Base-by-base conservation (phyloP, 129 eudicot genomes). In the Solidago caesia region DNA sequence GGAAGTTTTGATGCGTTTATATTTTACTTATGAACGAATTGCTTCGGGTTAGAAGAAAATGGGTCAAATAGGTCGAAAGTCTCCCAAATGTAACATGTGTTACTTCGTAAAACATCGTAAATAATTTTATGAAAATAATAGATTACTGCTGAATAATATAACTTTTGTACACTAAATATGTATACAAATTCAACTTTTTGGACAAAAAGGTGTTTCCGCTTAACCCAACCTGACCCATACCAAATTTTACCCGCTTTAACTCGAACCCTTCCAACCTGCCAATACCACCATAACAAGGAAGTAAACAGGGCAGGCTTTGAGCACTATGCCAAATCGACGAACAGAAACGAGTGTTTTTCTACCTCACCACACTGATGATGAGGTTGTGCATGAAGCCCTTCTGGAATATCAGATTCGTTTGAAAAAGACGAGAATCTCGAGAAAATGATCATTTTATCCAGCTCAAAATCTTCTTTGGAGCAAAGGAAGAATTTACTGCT, bases 401-500 rank as follows among this genome's bases (percentile, higher is more conserved):
- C 57, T 5, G 95, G 95, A 21, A 82, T 80, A 42, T 76, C 89
- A 15, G 97, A 85, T 45, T 81, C 90, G 53, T 91, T 95, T 41
- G 80, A 43, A 57, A 76, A 73, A 14, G 82, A 73, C 13, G 65
- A 45, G 5, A 82, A 15, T 25, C 87, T 82, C 71, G 71, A 64
- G 67, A 81, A 43, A 43, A 62, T 13, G 39, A 75, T 13, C 42
- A 74, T 72, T 74, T 81, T 82, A 7, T 33, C 70, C 21, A 55
- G 21, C 27, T 64, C 83, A 58, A 64, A 95, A 81, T 95, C 97
- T 74, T 85, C 85, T 82, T 87, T 81, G 1, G 96, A 84, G 76
- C 99, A 95, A 59, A 78, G 83, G 73, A 76, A 95, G 86, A 95
- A 95, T 80, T 82, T 88, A 71, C 95, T 95, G 68, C 79, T 87